phyloP scores from a whole-genome alignment of 2,329 filamentous ascomycete genomes.

The Iodosphaeria phyllophila region DNA sequence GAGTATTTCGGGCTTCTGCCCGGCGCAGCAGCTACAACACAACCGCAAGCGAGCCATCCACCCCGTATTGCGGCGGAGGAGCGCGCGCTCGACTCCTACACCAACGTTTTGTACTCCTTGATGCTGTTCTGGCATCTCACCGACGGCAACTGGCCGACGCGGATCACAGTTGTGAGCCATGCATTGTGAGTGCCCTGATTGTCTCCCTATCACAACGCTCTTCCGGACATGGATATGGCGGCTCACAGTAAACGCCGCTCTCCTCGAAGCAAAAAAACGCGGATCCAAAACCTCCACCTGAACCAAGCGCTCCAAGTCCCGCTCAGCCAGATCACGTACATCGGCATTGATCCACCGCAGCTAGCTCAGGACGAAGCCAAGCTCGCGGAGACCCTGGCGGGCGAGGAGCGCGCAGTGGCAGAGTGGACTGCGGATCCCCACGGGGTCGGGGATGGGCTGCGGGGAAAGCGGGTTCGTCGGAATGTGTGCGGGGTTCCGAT shows the following conservation, averaged over 20 bases:
- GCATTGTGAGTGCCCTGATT: too few species aligned
- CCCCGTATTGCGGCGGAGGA: conserved; percentile 42
- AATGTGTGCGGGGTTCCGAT: conserved; percentile 25
- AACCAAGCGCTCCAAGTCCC: conserved; percentile 38
- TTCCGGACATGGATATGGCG: too few species aligned
- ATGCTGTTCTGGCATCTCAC: conserved; percentile 32
- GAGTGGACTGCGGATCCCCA: conserved; percentile 35
- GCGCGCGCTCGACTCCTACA: conserved; percentile 65
- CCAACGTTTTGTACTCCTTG: conserved; percentile 67
- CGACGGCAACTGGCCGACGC: conserved; percentile 29
- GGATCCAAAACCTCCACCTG: too few species aligned
- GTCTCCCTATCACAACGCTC: too few species aligned
- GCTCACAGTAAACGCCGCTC: too few species aligned
- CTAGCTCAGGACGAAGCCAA: conserved; percentile 20
- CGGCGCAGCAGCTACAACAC: not conserved
- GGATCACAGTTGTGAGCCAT: conserved; percentile 47
- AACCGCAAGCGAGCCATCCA: not conserved
- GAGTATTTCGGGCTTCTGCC: conserved; percentile 24
- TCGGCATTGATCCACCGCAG: conserved; percentile 46
- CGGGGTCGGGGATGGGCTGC: conserved; percentile 23
- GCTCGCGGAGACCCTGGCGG: conserved; percentile 12
- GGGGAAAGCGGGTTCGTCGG: conserved; percentile 26
- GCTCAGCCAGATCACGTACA: conserved; percentile 23
- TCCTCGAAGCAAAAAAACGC: too few species aligned
- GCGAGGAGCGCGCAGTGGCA: conserved; percentile 21